Evolutionary conservation across 2,329 filamentous ascomycete genomes (phyloP).

Genomic region (Hymenoscyphus salicellus): DNA sequence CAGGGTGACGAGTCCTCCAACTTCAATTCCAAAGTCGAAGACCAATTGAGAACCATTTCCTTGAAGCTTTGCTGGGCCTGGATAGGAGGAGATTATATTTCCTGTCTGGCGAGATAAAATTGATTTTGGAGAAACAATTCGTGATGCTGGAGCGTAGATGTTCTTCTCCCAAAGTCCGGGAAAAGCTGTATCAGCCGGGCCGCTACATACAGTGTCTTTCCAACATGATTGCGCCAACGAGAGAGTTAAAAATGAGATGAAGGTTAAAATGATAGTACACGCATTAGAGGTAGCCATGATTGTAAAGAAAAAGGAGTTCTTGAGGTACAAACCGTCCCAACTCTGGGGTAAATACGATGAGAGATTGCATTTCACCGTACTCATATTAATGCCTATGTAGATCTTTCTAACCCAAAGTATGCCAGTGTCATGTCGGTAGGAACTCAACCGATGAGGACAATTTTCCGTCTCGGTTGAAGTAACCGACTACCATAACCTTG

Average conservation of each 20-base stretch:
- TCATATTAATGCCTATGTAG: background rate
- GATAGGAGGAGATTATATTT: slow-evolving; percentile 28
- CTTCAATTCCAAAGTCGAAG: slow-evolving; percentile 58
- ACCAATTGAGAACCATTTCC: slow-evolving; percentile 51
- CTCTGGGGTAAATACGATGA: background rate
- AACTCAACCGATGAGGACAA: background rate
- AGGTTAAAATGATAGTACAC: background rate
- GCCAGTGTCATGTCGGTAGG: background rate
- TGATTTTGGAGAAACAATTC: slow-evolving; percentile 48
- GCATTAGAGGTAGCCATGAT: background rate
- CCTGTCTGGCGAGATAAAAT: slow-evolving; percentile 39
- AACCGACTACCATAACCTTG: background rate
- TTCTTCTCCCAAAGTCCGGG: slow-evolving; percentile 57
- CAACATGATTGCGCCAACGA: slow-evolving; percentile 44
- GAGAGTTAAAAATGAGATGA: slow-evolving; percentile 8
- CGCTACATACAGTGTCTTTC: slow-evolving; percentile 53
- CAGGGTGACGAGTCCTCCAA: slow-evolving; percentile 51
- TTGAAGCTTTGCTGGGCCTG: slow-evolving; percentile 17
- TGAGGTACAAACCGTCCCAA: background rate
- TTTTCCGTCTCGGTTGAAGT: slow-evolving; percentile 5
- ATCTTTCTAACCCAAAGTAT: background rate
- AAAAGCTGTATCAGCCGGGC: slow-evolving; percentile 49
- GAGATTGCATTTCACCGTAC: background rate
- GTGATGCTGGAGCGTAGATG: slow-evolving; percentile 53
- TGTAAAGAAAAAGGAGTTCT: background rate